A percentile compares a stretch with the other conserved stretches of the same genome.
phyloP scores from a whole-genome alignment of 768 basidiomycete species.

The Leucosporidium scottii region DNA sequence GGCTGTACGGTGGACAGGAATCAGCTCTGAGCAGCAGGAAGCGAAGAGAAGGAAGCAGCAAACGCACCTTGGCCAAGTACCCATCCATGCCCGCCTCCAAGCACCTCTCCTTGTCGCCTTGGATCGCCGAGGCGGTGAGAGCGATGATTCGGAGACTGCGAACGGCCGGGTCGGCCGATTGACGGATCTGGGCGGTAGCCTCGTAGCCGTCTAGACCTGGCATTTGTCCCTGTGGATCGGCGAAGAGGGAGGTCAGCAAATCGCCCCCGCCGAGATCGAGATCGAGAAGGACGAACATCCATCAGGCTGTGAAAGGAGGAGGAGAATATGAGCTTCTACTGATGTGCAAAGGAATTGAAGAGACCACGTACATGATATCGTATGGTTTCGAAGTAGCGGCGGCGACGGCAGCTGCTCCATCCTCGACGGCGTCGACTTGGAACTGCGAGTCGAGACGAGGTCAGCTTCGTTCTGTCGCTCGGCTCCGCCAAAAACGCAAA shows the following conservation, averaged over 20 bases:
- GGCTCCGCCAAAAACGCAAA: too few species aligned
- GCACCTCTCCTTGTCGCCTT: constrained; percentile 68
- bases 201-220: constrained; percentile 24
- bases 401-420: constrained; percentile 39
- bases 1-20: neutral
- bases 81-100: constrained; percentile 60
- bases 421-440: constrained; percentile 36
- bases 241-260: neutral
- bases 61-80: constrained; percentile 30
- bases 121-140: constrained; percentile 93
- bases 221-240: constrained; percentile 20
- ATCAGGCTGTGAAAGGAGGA: neutral
- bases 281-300: neutral
- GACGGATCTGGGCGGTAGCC: constrained; percentile 15
- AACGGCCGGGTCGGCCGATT: neutral
- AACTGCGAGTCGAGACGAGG: neutral
- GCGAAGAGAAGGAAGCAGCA: neutral
- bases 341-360: neutral
- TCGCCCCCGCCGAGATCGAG: too few species aligned
- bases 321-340: constrained; percentile 3
- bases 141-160: constrained; percentile 78
- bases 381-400: constrained; percentile 35
- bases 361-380: constrained; percentile 34
- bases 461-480: neutral
- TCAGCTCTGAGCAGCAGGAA: neutral